Evolutionary conservation across 2,329 filamentous ascomycete species (phyloP), one percentile per base, ranked within the genome.

Genomic region (Amylocarpus encephaloides): DNA sequence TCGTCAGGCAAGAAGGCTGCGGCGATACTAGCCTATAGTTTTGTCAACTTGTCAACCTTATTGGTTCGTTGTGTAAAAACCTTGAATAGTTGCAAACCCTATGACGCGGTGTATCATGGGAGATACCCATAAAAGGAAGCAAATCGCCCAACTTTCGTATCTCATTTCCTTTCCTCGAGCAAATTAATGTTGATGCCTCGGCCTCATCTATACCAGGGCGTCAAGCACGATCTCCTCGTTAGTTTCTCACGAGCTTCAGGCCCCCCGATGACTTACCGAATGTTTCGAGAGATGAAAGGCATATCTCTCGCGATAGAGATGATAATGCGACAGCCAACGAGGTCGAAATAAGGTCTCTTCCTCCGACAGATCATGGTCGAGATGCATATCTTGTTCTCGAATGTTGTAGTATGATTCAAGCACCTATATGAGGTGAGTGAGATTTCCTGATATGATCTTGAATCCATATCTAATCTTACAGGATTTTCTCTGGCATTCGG

Each of bases 401-500:
- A 6, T 75, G 71, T 0, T 73, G 72, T 35, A 79, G 76, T 56
- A 62, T 73, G 26, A 68, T 80, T 39, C 76, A 80, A 61, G 73
- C 71, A 22, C 64, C 79, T 2, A 70, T 79, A 41, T 80, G 76
- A 75, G 76, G 74, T 74, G 63, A 49, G 66, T 56, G 39, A 29
- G 16, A 38, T 11, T 3, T n/a, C 19, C 22, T 22, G 7, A 42
- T 6, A 6, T 22, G 29, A 22, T 19, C 22, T 7, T 35, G 30
- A 19, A 11, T n/a, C 11, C 13, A 30, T 13, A 29, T 35, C 49
- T 51, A n/a, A 52, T n/a, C 35, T 19, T 30, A 19, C 26, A 85
- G 81, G 82, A 1, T 85, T 86, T 49, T 78, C 82, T 0, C 82
- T 82, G 49, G 73, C 80, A 0, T 88, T 82, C 61, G 84, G 84